These are phyloP conservation scores for Psilocybe azurescens DNA, from an alignment of 768 basidiomycete species.

Conservation along the genomic window DNA sequence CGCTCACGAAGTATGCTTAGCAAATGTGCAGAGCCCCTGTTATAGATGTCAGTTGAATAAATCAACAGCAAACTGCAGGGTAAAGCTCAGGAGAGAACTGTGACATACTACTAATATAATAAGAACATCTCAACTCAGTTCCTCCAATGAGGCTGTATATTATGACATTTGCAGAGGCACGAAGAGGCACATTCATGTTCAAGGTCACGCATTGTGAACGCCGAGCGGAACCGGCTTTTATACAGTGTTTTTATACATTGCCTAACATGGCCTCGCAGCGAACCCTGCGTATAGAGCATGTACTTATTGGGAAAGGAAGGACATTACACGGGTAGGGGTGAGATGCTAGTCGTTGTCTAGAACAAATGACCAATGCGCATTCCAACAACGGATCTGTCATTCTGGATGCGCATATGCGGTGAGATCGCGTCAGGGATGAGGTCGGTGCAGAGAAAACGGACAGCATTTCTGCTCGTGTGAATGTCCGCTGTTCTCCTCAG, in stretches of 20 bases:
- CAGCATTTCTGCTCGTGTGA: background rate
- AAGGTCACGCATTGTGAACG: background rate
- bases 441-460: constrained; percentile 1
- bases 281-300: background rate
- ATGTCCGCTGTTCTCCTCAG: constrained; percentile 5
- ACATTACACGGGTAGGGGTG: background rate
- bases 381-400: constrained; percentile 3
- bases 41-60: no score
- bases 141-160: background rate
- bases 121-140: background rate
- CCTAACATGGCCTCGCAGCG: background rate
- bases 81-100: no score
- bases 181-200: background rate
- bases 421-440: background rate
- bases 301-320: background rate
- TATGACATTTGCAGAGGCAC: background rate
- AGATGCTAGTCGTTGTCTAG: background rate
- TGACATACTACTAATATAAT: no score
- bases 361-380: background rate
- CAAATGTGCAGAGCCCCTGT: background rate
- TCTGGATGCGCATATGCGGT: background rate
- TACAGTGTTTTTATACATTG: background rate
- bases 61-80: no score
- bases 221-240: constrained; percentile 16
- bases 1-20: background rate